Evolutionary conservation across 805 yeast genomes (phyloP).

Genomic region (Wickerhamiella sorbophila): DNA sequence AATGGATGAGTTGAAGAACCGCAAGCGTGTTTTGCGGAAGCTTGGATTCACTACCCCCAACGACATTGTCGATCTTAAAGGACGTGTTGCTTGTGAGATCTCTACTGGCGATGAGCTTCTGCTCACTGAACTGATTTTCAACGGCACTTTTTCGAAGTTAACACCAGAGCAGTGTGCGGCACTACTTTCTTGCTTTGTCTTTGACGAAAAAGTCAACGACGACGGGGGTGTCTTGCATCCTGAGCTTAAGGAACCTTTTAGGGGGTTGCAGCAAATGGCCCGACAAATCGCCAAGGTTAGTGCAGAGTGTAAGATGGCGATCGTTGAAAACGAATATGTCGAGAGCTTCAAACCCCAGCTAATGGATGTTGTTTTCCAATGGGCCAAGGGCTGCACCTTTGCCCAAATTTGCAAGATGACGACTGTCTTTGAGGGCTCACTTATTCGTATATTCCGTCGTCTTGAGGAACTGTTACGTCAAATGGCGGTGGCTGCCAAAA

Average conservation of each 20-base stretch:
- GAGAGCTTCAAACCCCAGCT: conserved; percentile 83
- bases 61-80: conserved; percentile 90
- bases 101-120: conserved; percentile 60
- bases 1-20: conserved; percentile 80
- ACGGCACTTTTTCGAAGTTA: conserved; percentile 85
- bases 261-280: conserved; percentile 84
- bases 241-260: conserved; percentile 83
- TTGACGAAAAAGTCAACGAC: conserved; percentile 81
- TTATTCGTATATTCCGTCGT: conserved; percentile 88
- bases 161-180: conserved; percentile 88
- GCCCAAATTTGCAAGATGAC: conserved; percentile 98
- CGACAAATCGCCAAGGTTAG: conserved; percentile 75
- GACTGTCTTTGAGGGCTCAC: conserved; percentile 93
- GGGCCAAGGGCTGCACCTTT: conserved; percentile 94
- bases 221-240: conserved; percentile 71
- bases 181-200: conserved; percentile 82
- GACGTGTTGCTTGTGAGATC: conserved; percentile 94
- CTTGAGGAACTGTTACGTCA: conserved; percentile 88
- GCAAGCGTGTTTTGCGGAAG: conserved; percentile 85
- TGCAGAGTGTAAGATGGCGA: conserved; percentile 77
- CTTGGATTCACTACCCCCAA: conserved; percentile 75
- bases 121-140: conserved; percentile 91
- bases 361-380: conserved; percentile 92
- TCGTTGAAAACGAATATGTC: conserved; percentile 83
- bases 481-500: conserved; percentile 78